These are phyloP conservation scores for Penicillium hordei DNA, from an alignment of 2,329 filamentous ascomycete species.

Conservation along the genomic window DNA sequence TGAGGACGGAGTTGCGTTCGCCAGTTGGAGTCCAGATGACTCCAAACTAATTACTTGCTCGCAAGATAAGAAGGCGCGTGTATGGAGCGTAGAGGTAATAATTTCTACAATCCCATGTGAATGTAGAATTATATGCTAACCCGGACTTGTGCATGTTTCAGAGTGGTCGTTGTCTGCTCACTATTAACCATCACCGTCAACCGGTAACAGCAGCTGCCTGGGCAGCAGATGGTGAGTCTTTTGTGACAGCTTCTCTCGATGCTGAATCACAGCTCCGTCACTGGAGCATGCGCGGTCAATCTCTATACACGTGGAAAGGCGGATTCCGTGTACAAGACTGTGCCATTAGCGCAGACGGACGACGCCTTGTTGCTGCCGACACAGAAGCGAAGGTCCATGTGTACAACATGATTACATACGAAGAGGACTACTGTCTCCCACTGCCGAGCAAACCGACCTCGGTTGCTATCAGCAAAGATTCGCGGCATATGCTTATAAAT, in stretches of 20 bases:
- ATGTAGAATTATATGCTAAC: slow-evolving; percentile 10
- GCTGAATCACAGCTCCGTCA: slow-evolving; percentile 65
- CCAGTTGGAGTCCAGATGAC: slow-evolving; percentile 92
- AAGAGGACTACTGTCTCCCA: slow-evolving; percentile 72
- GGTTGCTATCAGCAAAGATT: slow-evolving; percentile 77
- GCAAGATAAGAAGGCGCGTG: slow-evolving; percentile 67
- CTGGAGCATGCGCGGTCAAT: slow-evolving; percentile 66
- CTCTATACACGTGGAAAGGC: slow-evolving; percentile 65
- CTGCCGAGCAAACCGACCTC: slow-evolving; percentile 72
- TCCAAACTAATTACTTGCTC: slow-evolving; percentile 81
- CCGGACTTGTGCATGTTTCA: slow-evolving; percentile 33
- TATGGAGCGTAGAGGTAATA: slow-evolving; percentile 70
- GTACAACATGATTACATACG: slow-evolving; percentile 74
- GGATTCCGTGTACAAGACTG: slow-evolving; percentile 79
- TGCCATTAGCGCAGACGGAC: slow-evolving; percentile 77
- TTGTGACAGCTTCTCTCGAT: slow-evolving; percentile 78
- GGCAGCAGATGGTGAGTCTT: slow-evolving; percentile 72
- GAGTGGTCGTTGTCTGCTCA: slow-evolving; percentile 64
- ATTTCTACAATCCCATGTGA: neutral
- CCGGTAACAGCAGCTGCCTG: slow-evolving; percentile 89
- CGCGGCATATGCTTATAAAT: slow-evolving; percentile 78
- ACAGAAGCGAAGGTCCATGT: slow-evolving; percentile 70
- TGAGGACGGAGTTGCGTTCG: slow-evolving; percentile 69
- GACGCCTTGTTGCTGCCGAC: slow-evolving; percentile 76
- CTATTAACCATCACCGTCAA: slow-evolving; percentile 71